A percentile compares a stretch with the other conserved stretches of the same genome.
Evolutionary conservation across 306 rosid genomes (phyloP).

Genomic region (Parietaria judaica): DNA sequence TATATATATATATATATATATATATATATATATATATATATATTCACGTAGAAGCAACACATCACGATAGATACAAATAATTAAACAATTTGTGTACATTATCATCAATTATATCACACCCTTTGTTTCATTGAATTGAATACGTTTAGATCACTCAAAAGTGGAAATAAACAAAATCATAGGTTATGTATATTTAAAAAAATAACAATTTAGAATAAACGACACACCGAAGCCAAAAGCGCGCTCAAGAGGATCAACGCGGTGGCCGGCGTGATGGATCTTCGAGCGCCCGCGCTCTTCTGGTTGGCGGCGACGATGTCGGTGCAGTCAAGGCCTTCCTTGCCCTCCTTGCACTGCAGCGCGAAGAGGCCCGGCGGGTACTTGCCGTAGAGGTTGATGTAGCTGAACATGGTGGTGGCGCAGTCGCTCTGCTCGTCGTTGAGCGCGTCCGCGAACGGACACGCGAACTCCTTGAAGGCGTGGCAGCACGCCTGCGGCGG

Average conservation of each 20-base stretch:
- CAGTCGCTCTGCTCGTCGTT: slow-evolving; percentile 48
- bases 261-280: slow-evolving; percentile 18
- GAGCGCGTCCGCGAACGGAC: slow-evolving; percentile 38
- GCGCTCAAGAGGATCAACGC: neutral
- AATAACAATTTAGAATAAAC: slow-evolving; percentile 17
- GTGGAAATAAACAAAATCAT: neutral
- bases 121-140: neutral
- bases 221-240: slow-evolving; percentile 21
- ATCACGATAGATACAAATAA: too few relatives aligned
- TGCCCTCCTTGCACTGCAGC: slow-evolving; percentile 54
- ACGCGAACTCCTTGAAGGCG: slow-evolving; percentile 76
- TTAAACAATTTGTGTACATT: too few relatives aligned
- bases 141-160: too few relatives aligned
- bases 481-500: slow-evolving; percentile 55
- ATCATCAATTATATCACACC: too few relatives aligned
- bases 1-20: too few relatives aligned
- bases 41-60: too few relatives aligned
- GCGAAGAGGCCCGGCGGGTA: slow-evolving; percentile 92
- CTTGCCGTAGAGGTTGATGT: slow-evolving; percentile 74
- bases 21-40: too few relatives aligned
- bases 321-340: slow-evolving; percentile 53
- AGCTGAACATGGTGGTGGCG: slow-evolving; percentile 69
- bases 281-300: slow-evolving; percentile 8
- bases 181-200: neutral
- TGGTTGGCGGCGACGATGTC: neutral